Percentiles rank a stretch among this genome's conserved stretches.
Conservation (phyloP, 495 filamentous ascomycete genomes). For the Delitschia confertaspora region DNA sequence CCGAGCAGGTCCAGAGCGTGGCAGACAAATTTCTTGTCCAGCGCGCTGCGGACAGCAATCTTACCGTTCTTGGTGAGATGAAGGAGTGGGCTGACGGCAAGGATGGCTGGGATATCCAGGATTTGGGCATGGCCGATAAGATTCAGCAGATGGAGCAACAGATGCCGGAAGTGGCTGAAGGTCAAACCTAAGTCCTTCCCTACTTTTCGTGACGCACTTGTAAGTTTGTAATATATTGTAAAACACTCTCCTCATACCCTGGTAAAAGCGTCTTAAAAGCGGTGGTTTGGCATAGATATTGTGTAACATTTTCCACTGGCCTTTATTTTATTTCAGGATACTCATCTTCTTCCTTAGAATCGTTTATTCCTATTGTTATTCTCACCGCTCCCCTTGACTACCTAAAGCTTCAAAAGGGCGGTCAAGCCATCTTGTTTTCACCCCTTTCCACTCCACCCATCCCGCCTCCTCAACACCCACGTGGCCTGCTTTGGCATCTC, state of each 20-base stretch:
- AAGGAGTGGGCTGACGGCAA: constrained; percentile 57
- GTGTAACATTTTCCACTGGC: neutral
- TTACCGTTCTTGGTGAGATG: constrained; percentile 77
- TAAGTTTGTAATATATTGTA: neutral
- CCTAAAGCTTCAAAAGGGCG: neutral
- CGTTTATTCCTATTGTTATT: no score
- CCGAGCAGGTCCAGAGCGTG: constrained; percentile 66
- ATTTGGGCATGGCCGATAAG: constrained; percentile 37
- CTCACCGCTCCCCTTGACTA: no score
- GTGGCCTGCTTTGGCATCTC: no score
- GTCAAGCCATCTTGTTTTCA: constrained; percentile 1
- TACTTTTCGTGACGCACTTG: no score
- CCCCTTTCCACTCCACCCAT: no score
- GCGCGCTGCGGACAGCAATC: constrained; percentile 45
- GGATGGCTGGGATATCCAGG: constrained; percentile 41
- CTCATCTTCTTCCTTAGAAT: neutral
- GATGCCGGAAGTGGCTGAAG: constrained; percentile 1
- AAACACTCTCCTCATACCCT: neutral
- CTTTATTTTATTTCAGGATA: neutral
- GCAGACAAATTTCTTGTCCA: constrained; percentile 78
- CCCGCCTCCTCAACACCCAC: no score
- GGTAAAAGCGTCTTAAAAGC: neutral
- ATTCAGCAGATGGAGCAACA: constrained; percentile 3
- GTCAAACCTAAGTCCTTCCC: no score
- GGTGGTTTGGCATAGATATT: neutral